phyloP scores from a whole-genome alignment of 2,329 filamentous ascomycete species.

The Didymella lethalis region DNA sequence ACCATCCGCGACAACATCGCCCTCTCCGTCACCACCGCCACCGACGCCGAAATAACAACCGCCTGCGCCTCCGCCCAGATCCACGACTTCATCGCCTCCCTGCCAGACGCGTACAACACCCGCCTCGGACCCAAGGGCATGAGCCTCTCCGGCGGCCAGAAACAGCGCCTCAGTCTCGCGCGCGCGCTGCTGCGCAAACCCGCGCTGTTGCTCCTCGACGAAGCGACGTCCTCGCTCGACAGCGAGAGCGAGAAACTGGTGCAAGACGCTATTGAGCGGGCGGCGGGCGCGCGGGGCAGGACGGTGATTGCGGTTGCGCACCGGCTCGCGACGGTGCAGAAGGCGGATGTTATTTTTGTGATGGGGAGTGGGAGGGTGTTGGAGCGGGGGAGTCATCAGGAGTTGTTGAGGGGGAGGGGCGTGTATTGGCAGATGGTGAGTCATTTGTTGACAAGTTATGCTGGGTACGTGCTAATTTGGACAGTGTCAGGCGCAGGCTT shows the following conservation, averaged over 20 bases:
- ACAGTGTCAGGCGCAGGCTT: slow-evolving; percentile 49
- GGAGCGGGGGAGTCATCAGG: slow-evolving; percentile 45
- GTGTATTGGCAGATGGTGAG: slow-evolving; percentile 48
- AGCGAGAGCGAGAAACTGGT: slow-evolving; percentile 47
- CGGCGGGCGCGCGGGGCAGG: slow-evolving; percentile 34
- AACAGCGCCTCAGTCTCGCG: slow-evolving; percentile 47
- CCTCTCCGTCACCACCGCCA: slow-evolving; percentile 43
- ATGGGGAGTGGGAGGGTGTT: slow-evolving; percentile 45
- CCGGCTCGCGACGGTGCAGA: slow-evolving; percentile 50
- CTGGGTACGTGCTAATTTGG: neutral
- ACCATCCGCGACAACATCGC: slow-evolving; percentile 53
- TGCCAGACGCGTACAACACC: slow-evolving; percentile 48
- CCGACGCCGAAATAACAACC: slow-evolving; percentile 39
- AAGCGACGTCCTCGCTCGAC: slow-evolving; percentile 47
- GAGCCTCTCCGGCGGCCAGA: slow-evolving; percentile 46
- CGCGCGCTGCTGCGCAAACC: slow-evolving; percentile 45
- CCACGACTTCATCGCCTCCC: slow-evolving; percentile 49
- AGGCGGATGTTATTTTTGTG: slow-evolving; percentile 50
- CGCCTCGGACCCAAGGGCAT: slow-evolving; percentile 49
- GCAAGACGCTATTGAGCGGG: slow-evolving; percentile 46
- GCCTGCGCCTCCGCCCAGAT: slow-evolving; percentile 50
- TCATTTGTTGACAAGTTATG: neutral
- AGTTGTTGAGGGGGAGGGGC: slow-evolving; percentile 38
- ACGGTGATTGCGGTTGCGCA: slow-evolving; percentile 50
- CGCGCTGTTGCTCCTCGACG: slow-evolving; percentile 46